A percentile compares a stretch with the other conserved stretches of the same genome.
phyloP scores from a whole-genome alignment of 164 flowering plant genomes.

The Vitis labrusca region DNA sequence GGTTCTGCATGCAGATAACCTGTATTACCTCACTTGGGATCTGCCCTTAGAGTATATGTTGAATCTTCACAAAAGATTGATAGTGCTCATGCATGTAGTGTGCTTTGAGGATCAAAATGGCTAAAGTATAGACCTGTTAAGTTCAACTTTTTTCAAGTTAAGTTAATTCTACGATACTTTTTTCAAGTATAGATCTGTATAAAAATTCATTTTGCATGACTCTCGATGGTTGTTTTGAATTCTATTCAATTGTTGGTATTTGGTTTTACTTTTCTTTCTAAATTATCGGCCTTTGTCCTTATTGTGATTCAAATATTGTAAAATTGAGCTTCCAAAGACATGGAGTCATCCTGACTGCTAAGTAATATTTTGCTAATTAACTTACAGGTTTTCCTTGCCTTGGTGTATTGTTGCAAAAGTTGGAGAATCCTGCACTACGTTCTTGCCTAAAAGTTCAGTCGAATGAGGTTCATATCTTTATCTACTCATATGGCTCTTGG shows the following conservation, averaged over 20 bases:
- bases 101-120: neutral
- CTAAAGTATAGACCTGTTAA: neutral
- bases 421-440: slow-evolving; percentile 98
- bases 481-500: neutral
- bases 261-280: neutral
- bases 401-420: slow-evolving; percentile 90
- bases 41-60: neutral
- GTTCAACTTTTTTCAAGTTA: too few species aligned
- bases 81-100: neutral
- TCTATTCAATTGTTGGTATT: too few species aligned
- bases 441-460: slow-evolving; percentile 79
- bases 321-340: too few species aligned
- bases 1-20: neutral
- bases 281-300: neutral
- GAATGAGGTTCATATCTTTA: slow-evolving; percentile 62
- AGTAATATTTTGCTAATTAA: slow-evolving; percentile 4
- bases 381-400: slow-evolving; percentile 89
- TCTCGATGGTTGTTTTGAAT: too few species aligned
- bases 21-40: neutral
- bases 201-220: slow-evolving; percentile 1
- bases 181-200: too few species aligned
- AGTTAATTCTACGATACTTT: too few species aligned
- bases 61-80: neutral
- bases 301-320: neutral
- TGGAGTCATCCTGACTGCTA: too few species aligned